These are phyloP conservation scores for Steccherinum ochraceum DNA, from an alignment of 768 basidiomycete genomes.

Conservation along the genomic window DNA sequence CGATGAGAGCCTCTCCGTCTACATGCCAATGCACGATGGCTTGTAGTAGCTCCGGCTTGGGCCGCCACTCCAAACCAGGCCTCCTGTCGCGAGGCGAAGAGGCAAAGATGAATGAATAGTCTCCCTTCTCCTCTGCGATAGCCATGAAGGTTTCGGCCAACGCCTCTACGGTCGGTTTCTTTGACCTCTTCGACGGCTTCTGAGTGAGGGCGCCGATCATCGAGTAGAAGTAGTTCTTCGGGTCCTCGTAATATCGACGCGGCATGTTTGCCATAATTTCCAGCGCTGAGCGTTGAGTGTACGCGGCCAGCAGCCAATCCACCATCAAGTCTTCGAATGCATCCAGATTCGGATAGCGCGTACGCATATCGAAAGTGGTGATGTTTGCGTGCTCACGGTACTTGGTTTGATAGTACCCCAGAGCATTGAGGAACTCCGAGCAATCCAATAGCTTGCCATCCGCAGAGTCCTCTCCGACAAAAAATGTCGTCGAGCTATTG, in stretches of 20 bases:
- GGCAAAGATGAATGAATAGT: conserved; percentile 18
- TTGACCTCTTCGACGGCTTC: conserved; percentile 7
- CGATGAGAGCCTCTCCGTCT: neutral
- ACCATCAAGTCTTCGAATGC: conserved; percentile 12
- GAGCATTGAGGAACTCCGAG: conserved; percentile 2
- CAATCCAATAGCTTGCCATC: conserved; percentile 1
- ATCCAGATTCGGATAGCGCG: conserved; percentile 10
- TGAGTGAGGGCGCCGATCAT: conserved; percentile 14
- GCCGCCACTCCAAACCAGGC: conserved; percentile 8
- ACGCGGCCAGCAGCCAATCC: conserved; percentile 7
- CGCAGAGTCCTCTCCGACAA: conserved; percentile 4
- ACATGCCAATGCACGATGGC: neutral
- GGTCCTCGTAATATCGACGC: conserved; percentile 3
- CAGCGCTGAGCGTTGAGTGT: conserved; percentile 11
- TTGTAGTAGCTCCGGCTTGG: neutral
- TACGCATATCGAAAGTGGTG: neutral
- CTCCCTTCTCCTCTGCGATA: conserved; percentile 15
- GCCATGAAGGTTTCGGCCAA: conserved; percentile 14
- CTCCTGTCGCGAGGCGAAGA: conserved; percentile 6
- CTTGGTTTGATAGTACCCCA: conserved; percentile 8
- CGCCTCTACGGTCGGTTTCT: conserved; percentile 10
- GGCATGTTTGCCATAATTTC: conserved; percentile 10
- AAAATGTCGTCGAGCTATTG: conserved; percentile 8
- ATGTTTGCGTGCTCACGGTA: neutral
- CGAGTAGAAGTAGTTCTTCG: conserved; percentile 14